A percentile compares a stretch with the other conserved stretches of the same genome.
phyloP scores from a whole-genome alignment of 2,329 filamentous ascomycete species.

The Neofusicoccum cordaticola region DNA sequence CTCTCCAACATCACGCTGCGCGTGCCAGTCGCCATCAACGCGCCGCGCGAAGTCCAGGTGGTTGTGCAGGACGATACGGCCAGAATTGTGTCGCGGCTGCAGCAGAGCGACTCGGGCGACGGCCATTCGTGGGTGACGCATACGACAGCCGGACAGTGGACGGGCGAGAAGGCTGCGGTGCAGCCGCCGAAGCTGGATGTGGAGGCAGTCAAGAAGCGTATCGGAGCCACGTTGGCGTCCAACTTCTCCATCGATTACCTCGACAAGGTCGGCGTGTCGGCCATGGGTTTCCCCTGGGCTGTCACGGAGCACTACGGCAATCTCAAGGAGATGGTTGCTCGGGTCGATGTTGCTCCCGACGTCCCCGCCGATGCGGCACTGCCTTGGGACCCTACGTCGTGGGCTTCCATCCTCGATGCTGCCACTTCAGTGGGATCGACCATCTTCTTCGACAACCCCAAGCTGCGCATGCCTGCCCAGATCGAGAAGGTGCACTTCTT shows the following conservation, averaged over 20 bases:
- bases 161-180: too few species aligned
- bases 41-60: constrained; percentile 39
- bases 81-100: constrained; percentile 36
- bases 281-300: constrained; percentile 44
- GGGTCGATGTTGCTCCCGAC: constrained; percentile 35
- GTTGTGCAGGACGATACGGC: constrained; percentile 31
- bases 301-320: constrained; percentile 40
- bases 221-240: constrained; percentile 25
- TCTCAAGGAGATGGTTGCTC: constrained; percentile 40
- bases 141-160: constrained; percentile 20
- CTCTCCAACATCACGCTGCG: constrained; percentile 35
- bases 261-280: constrained; percentile 38
- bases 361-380: not conserved
- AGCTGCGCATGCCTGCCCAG: constrained; percentile 38
- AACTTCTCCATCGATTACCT: constrained; percentile 42
- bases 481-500: constrained; percentile 31
- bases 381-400: constrained; percentile 32
- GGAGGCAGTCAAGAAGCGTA: constrained; percentile 26
- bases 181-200: constrained; percentile 25
- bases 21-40: constrained; percentile 36
- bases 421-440: constrained; percentile 44
- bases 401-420: constrained; percentile 43
- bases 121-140: constrained; percentile 35
- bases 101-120: not conserved
- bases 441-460: constrained; percentile 37